phyloP scores from a whole-genome alignment of 1,284 basidiomycete species.

The Amylostereum areolatum region DNA sequence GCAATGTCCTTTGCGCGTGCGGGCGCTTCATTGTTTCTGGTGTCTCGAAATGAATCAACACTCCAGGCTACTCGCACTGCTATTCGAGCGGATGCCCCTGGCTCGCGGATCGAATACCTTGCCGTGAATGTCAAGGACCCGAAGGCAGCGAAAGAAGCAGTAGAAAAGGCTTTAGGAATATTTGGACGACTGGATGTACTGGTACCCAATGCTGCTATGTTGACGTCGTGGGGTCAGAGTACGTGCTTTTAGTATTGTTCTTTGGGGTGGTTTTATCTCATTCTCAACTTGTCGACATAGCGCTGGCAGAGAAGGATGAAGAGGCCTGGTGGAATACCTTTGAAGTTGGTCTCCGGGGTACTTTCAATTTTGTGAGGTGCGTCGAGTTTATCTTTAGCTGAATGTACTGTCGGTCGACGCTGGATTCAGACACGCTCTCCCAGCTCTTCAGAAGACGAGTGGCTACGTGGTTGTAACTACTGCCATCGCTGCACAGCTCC shows the following conservation, averaged over 20 bases:
- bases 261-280: no score
- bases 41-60: background rate
- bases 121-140: background rate
- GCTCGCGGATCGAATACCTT: background rate
- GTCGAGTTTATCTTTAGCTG: background rate
- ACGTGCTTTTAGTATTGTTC: no score
- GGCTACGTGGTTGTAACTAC: background rate
- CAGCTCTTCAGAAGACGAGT: background rate
- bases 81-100: background rate
- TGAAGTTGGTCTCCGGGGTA: background rate
- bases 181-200: background rate
- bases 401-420: background rate
- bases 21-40: background rate
- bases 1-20: background rate
- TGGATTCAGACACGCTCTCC: background rate
- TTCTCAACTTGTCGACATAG: background rate
- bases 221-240: no score
- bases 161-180: background rate
- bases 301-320: background rate
- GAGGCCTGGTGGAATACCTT: background rate
- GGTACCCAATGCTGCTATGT: background rate
- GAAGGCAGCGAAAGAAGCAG: background rate
- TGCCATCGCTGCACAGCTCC: background rate
- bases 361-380: background rate
- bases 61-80: background rate